Evolutionary conservation across 805 yeast genomes (phyloP), one percentile per base, ranked within the genome.

Genomic region (Starmerella kuoi): DNA sequence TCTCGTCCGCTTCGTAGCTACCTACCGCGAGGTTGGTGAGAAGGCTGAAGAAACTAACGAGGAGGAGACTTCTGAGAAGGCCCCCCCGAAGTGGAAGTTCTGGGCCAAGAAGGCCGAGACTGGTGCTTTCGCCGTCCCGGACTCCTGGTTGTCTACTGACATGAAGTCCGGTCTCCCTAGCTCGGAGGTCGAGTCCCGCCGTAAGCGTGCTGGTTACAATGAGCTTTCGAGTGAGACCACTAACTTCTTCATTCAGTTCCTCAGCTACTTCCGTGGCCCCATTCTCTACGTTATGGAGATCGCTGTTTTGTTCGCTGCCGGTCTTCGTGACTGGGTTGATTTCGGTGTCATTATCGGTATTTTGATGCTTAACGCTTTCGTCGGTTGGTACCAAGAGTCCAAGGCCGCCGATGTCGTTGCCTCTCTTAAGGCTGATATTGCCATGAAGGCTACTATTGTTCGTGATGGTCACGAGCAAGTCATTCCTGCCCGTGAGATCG

Each of bases 371-470:
- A 86, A 86, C 70, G 95, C 95, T 53, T 68, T 72, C 62, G 95
- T 86, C 65, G 95, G 95, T 79, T 86, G 86, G 79, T 74, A 85
- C 61, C 95, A 86, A 74, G 95, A 86, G 72, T 84, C 72, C 79
- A 94, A 86, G 73, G 95, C 95, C 56, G 95, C 95, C 72, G 86
- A 94, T 56, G 87, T 85, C 72, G 95, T 86, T 54, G 95, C 86
- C 49, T 94, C 84, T 65, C 79, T 86, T 68, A 86, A 86, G 76
- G 87, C 86, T 68, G 85, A 94, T 60, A 72, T 85, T 59, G 95
- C 95, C 52, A 82, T 84, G 79, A 64, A 84, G 65, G 94, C 95
- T 58, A 65, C 70, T 53, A 86, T 83, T 59, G 72, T 85, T 61
- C 78, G 95, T 73, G 79, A 84, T 63, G 91, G 94, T 67, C 70